Conservation (phyloP, 164 flowering plant genomes). For the Nelumbo lutea region DNA sequence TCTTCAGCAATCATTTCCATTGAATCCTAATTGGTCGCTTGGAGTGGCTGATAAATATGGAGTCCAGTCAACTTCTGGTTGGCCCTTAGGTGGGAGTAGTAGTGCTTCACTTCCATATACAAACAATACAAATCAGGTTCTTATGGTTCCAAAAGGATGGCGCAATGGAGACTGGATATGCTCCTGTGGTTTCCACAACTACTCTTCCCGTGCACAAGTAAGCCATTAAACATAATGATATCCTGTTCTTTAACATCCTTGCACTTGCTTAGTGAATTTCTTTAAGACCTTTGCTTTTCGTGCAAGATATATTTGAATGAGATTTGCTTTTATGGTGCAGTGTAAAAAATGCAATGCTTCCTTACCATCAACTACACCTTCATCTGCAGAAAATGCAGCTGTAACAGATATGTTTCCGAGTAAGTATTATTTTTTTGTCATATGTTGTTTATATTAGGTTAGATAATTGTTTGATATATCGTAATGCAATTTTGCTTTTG, state of each 20-base stretch:
- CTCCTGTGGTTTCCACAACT: conserved; percentile 90
- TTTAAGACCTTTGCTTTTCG: background rate
- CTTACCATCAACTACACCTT: conserved; percentile 41
- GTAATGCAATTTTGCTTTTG: background rate
- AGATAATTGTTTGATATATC: background rate
- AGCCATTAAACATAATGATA: background rate
- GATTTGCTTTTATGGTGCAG: conserved; percentile 35
- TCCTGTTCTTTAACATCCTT: background rate
- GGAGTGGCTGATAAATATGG: conserved; percentile 49
- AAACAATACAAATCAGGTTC: conserved; percentile 40
- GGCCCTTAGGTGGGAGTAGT: conserved; percentile 44
- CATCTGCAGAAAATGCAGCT: conserved; percentile 22
- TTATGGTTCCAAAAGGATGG: conserved; percentile 70
- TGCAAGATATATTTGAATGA: conserved; percentile 5
- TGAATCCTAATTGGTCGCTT: conserved; percentile 46
- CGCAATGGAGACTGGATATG: conserved; percentile 94
- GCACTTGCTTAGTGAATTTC: background rate
- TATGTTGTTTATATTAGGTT: background rate
- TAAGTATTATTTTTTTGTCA: conserved; percentile 8
- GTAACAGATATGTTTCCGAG: conserved; percentile 23
- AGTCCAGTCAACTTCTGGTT: conserved; percentile 37
- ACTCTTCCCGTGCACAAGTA: conserved; percentile 87
- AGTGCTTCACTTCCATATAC: conserved; percentile 35
- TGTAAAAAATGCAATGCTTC: conserved; percentile 89
- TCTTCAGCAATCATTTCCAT: conserved; percentile 44